Conservation (phyloP, 495 filamentous ascomycete genomes). For the Tetracladium marchalianum region DNA sequence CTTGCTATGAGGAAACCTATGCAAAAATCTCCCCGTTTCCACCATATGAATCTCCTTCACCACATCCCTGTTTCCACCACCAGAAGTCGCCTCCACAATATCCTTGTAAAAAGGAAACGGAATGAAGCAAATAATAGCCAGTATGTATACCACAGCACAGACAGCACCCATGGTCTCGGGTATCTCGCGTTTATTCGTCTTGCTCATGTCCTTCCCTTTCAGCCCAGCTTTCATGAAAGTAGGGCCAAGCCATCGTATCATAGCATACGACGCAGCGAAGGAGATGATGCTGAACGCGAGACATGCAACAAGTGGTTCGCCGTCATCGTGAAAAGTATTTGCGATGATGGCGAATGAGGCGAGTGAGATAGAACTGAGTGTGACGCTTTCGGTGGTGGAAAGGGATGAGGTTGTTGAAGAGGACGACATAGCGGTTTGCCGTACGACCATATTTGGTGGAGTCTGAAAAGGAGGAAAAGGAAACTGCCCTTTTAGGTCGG, state of each 20-base stretch:
- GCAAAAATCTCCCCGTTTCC: constrained; percentile 69
- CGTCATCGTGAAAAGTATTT: constrained; percentile 77
- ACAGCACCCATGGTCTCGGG: constrained; percentile 98
- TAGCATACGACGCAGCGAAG: constrained; percentile 66
- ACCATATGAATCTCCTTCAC: constrained; percentile 46
- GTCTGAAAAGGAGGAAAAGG: not conserved
- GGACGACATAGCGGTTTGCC: constrained; percentile 6
- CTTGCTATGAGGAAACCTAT: constrained; percentile 91
- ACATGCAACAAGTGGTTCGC: constrained; percentile 81
- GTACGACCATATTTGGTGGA: not conserved
- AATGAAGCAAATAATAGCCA: constrained; percentile 81
- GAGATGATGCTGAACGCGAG: constrained; percentile 77
- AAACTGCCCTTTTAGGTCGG: no score
- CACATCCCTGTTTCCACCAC: constrained; percentile 83
- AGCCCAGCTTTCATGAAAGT: constrained; percentile 82
- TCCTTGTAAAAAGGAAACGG: constrained; percentile 98
- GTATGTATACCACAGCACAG: constrained; percentile 83
- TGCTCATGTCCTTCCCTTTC: constrained; percentile 86
- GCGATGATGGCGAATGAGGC: constrained; percentile 64
- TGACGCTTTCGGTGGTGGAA: constrained; percentile 56
- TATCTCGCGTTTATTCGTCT: constrained; percentile 61
- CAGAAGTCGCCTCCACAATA: constrained; percentile 90
- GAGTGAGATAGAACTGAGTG: constrained; percentile 56
- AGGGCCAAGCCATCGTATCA: constrained; percentile 92
- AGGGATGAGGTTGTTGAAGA: constrained; percentile 36